Evolutionary conservation across 2,329 filamentous ascomycete species (phyloP), one percentile per base, ranked within the genome.

Genomic region (Xylaria arbuscula): DNA sequence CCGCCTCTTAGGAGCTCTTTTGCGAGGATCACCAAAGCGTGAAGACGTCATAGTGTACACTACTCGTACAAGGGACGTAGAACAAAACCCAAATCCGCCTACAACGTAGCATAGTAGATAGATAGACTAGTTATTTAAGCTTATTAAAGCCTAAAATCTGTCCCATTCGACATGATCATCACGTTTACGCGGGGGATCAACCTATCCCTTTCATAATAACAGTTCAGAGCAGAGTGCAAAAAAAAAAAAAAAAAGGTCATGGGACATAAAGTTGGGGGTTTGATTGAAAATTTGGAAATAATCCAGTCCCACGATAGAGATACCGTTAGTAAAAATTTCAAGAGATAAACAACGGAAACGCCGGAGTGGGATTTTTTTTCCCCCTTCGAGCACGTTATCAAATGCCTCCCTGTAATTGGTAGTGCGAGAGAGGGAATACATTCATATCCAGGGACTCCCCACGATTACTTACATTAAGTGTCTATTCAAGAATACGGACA

Each of bases 21-120:
- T 17, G 38, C 38, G 38, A 57, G 32, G 55, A 57, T 59, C 54
- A 36, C 22, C 24, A 13, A 50, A 45, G 13, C 40, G 13, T n/a
- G 15, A 53, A 45, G 58, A 62, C 64, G 59, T 62, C 64, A 66
- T 62, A 62, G 32, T 54, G 55, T 36, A 58, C 24, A 28, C 28
- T 28, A 28, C 5, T 28, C 28, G 19, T 13, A 5, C 45, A 48
- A 24, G 51, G 34, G 45, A 22, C 28, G 5, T 5, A n/a, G 15
- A 17, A n/a, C 40, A n/a, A n/a, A n/a, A n/a, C n/a, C n/a, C n/a
- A n/a, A n/a, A n/a, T n/a, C n/a, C n/a, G n/a, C n/a, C n/a, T n/a
- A n/a, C n/a, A n/a, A 22, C 28, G 5, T 5, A n/a, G 15, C 6
- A n/a, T 13, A n/a, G 4, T 45, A n/a, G 40, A 6, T n/a, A 45